Base-by-base conservation (phyloP, 2,329 filamentous ascomycete species). In the Sclerotiophoma versabilis region DNA sequence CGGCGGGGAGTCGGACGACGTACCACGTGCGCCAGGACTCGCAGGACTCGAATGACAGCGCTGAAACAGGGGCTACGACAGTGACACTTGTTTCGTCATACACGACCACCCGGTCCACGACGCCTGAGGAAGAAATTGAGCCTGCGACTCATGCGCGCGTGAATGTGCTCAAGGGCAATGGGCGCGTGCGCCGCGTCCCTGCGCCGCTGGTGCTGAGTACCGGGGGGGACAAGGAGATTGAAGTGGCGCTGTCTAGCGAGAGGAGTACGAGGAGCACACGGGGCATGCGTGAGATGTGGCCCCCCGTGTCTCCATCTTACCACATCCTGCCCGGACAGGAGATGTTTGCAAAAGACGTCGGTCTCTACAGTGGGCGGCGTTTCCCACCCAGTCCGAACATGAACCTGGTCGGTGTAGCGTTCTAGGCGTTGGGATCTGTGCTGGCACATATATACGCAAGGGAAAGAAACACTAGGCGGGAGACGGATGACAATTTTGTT, bases 351-450 rank as follows among this genome's bases (percentile, higher is more conserved):
- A 58, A 54, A 29, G 62, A 62, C 20, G 57, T 64, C 1, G 59
- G 64, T 6, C 30, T 54, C 14, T 58, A 56, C 25, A 59, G 53
- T 7, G 25, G 54, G 20, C 42, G 59, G 20, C 54, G 59, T 30
- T 54, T 51, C 29, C 51, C 45, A 9, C 51, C 53, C 47, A 67
- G 61, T 30, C 59, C 64, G 1, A 49, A 47, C 8, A 66, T 66
- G 0, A 49, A 49, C 7, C 66, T 65, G 0, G 72, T 74, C 22
- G 72, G 72, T 19, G 63, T 75, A n/a, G 72, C 72, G 2, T 74
- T 74, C 49, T 75, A 65, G 17, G 15, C 3, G 26, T 19, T 14
- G 19, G 14, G 29, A 2, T 25, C 10, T 20, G 43, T 53, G 42
- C 36, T 47, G 42, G 49, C 49, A 52, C 49, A 19, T 36, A 39